Base-by-base conservation (phyloP, 129 eudicot genomes). In the Ambrosia trifida region DNA sequence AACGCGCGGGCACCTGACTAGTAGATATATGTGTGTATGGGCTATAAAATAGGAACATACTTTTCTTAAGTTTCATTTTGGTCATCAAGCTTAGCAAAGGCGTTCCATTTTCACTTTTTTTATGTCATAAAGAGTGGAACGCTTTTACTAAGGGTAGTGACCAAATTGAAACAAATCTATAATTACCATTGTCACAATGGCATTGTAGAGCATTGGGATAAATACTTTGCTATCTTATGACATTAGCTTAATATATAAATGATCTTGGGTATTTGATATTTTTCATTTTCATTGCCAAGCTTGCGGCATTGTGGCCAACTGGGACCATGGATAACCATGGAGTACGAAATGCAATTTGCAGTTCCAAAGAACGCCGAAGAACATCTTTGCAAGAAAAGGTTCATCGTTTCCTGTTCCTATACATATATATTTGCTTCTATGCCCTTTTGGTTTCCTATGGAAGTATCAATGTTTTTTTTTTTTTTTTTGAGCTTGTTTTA, bases 221-320 rank as follows among this genome's bases (percentile, higher is more conserved):
- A 30, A 18, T 32, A 36, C 32, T 30, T 64, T 64, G 38, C 46
- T 66, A 36, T n/a, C 8, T 66, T 12, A n/a, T 24, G 28, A 4
- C 17, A 59, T 72, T 28, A 57, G 75, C 20, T 11, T 14, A 70
- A 56, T 36, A 40, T 70, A 72, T 56, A 24, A 24, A 57, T 41
- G 57, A 1, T 58, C 32, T 65, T 24, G 46, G 13, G 28, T 24
- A 66, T 24, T 46, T 47, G 28, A 47, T 33, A 13, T n/a, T 46
- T 64, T 65, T 47, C 12, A 40, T 64, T 47, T 61, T 49, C 20
- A 9, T 32, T 47, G 44, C 64, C 40, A 73, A 64, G 72, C 54
- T 74, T 74, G 72, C 78, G 53, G 19, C 64, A 50, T 74, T 74
- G 72, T 74, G 78, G 78, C 72, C 78, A 10, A 74, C 24, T 12